A percentile compares a stretch with the other conserved stretches of the same genome.
These are phyloP conservation scores for Rhytidhysteron rufulum DNA, from an alignment of 2,329 filamentous ascomycete genomes.

Conservation along the genomic window DNA sequence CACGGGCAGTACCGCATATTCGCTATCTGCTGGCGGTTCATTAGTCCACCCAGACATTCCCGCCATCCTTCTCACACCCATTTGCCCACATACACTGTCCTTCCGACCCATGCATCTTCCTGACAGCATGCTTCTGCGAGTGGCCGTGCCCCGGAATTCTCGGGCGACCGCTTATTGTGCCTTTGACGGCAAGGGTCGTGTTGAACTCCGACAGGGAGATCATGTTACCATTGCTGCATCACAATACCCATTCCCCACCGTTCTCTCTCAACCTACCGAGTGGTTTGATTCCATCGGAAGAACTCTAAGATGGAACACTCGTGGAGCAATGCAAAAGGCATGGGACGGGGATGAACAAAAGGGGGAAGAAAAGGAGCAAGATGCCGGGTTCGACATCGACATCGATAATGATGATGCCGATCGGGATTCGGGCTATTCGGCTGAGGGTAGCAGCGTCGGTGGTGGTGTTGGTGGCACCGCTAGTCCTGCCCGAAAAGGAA, in stretches of 20 bases:
- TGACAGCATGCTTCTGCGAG: conserved; percentile 86
- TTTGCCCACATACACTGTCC: conserved; percentile 93
- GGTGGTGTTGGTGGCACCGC: conserved; percentile 19
- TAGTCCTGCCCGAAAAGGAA: conserved; percentile 33
- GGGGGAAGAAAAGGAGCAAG: conserved; percentile 44
- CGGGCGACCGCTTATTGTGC: conserved; percentile 94
- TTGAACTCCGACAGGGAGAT: conserved; percentile 90
- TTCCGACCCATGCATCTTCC: conserved; percentile 98
- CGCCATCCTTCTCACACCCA: conserved; percentile 92
- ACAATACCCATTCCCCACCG: conserved; percentile 95
- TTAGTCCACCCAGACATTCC: conserved; percentile 96
- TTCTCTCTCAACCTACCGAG: conserved; percentile 82
- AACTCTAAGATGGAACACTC: conserved; percentile 90
- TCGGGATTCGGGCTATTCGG: conserved; percentile 39
- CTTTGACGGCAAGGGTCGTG: conserved; percentile 93
- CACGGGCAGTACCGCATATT: conserved; percentile 87
- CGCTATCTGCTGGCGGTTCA: conserved; percentile 88
- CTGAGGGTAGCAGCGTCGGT: conserved; percentile 33
- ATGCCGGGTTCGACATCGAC: conserved; percentile 88
- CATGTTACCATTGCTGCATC: conserved; percentile 94
- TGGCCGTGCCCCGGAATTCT: conserved; percentile 78
- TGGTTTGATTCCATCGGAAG: conserved; percentile 96
- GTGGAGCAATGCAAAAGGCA: conserved; percentile 86
- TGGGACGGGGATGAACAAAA: conserved; percentile 55
- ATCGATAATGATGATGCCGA: conserved; percentile 64